These are phyloP conservation scores for Candida tetrigidarum DNA, from an alignment of 1,139 yeast species.

Conservation along the genomic window DNA sequence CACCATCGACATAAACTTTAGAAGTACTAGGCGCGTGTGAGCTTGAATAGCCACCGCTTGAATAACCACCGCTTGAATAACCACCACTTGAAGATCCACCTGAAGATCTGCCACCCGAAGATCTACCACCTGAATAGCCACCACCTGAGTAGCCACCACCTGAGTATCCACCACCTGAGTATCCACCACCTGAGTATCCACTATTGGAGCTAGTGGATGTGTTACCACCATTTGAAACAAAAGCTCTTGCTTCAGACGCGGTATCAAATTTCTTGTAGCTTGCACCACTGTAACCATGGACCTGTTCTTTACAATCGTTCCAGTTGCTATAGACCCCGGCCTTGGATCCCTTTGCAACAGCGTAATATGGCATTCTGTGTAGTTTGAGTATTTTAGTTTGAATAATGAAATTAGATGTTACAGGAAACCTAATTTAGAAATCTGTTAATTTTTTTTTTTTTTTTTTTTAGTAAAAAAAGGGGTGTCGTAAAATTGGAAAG, in stretches of 20 bases:
- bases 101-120: slow-evolving; percentile 3
- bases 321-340: slow-evolving; percentile 59
- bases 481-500: too few species aligned
- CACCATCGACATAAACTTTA: slow-evolving; percentile 71
- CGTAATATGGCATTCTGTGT: slow-evolving; percentile 46
- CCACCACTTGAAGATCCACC: slow-evolving; percentile 7
- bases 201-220: neutral
- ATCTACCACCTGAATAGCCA: slow-evolving; percentile 2
- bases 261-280: slow-evolving; percentile 56
- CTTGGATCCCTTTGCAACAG: slow-evolving; percentile 60
- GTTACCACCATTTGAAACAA: slow-evolving; percentile 9
- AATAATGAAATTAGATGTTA: neutral
- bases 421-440: neutral
- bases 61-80: slow-evolving; percentile 7
- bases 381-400: neutral
- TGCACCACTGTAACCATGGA: slow-evolving; percentile 59
- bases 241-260: slow-evolving; percentile 43
- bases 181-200: slow-evolving; percentile 1
- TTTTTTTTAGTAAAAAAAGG: too few species aligned
- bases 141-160: slow-evolving; percentile 2
- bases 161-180: slow-evolving; percentile 6
- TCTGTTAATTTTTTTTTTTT: too few species aligned
- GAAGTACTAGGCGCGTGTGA: neutral
- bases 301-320: slow-evolving; percentile 52
- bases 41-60: neutral